Percentiles rank a stretch among this genome's conserved stretches.
Conservation (phyloP, 805 yeast genomes). For the Teunomyces gatunensis region DNA sequence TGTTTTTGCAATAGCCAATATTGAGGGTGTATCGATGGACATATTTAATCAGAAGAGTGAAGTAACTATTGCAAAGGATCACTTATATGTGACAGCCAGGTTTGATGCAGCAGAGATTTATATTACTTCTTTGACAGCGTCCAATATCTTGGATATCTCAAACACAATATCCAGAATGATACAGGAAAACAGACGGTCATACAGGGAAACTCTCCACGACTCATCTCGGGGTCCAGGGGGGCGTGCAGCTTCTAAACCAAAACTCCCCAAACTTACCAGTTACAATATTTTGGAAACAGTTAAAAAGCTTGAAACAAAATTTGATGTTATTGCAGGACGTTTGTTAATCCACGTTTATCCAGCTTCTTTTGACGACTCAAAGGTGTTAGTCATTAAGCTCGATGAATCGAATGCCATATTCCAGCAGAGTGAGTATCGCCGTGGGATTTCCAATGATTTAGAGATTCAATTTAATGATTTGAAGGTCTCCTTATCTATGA, state of each 20-base stretch:
- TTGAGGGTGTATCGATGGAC: constrained; percentile 48
- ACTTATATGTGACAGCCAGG: constrained; percentile 49
- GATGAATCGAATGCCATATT: constrained; percentile 55
- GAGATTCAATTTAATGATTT: constrained; percentile 62
- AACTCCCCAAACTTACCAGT: constrained; percentile 4
- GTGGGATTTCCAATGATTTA: constrained; percentile 53
- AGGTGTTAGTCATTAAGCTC: constrained; percentile 63
- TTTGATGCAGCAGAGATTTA: constrained; percentile 58
- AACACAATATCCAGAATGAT: constrained; percentile 68
- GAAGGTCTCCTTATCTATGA: constrained; percentile 64
- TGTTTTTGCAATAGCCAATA: constrained; percentile 64
- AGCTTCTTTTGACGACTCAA: constrained; percentile 72
- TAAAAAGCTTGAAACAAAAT: constrained; percentile 57
- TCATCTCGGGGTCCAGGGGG: constrained; percentile 30
- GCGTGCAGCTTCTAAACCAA: constrained; percentile 2
- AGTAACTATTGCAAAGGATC: constrained; percentile 51
- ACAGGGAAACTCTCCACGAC: constrained; percentile 70
- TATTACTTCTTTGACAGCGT: constrained; percentile 81
- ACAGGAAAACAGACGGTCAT: constrained; percentile 70
- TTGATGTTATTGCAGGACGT: constrained; percentile 59
- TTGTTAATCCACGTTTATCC: constrained; percentile 74
- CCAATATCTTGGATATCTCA: constrained; percentile 75
- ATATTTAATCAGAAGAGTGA: constrained; percentile 68
- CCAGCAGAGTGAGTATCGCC: constrained; percentile 45
- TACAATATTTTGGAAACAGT: constrained; percentile 28